phyloP scores from a whole-genome alignment of 352 stramenopile genomes.

The Phytophthora sojae region DNA sequence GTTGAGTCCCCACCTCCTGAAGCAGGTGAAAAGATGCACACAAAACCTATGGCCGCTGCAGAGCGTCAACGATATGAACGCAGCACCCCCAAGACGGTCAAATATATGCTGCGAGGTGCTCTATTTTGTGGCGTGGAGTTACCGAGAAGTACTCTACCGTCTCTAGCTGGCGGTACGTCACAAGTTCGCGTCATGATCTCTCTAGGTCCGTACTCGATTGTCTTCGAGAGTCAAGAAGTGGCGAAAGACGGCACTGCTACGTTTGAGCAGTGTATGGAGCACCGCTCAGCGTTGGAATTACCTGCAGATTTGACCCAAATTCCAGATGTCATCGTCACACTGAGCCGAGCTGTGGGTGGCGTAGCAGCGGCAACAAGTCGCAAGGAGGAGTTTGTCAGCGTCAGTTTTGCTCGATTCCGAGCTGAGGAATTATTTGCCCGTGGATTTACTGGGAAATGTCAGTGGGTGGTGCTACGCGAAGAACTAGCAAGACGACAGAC shows the following conservation, averaged over 20 bases:
- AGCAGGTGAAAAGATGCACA: slow-evolving; percentile 69
- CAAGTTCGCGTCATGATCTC: slow-evolving; percentile 60
- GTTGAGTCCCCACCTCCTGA: slow-evolving; percentile 47
- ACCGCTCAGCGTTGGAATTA: slow-evolving; percentile 52
- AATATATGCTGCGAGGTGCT: slow-evolving; percentile 70
- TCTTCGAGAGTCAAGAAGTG: slow-evolving; percentile 64
- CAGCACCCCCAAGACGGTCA: slow-evolving; percentile 54
- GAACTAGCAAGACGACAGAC: slow-evolving; percentile 69
- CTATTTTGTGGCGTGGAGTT: slow-evolving; percentile 70
- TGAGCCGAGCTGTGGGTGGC: slow-evolving; percentile 55
- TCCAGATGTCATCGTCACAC: slow-evolving; percentile 71
- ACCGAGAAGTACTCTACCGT: slow-evolving; percentile 23
- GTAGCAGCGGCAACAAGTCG: slow-evolving; percentile 25
- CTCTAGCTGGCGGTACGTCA: slow-evolving; percentile 23
- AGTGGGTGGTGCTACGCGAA: slow-evolving; percentile 71
- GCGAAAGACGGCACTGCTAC: slow-evolving; percentile 51
- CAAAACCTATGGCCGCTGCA: slow-evolving; percentile 53
- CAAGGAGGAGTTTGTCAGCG: slow-evolving; percentile 65
- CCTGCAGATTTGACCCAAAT: slow-evolving; percentile 76
- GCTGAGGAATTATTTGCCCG: slow-evolving; percentile 50
- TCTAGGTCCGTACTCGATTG: slow-evolving; percentile 53
- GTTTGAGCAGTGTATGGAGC: slow-evolving; percentile 64
- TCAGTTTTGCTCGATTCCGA: slow-evolving; percentile 60
- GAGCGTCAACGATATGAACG: slow-evolving; percentile 18
- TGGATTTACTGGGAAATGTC: slow-evolving; percentile 50